These are phyloP conservation scores for Chimonanthus salicifolius DNA, from an alignment of 164 flowering plant genomes.

Conservation along the genomic window DNA sequence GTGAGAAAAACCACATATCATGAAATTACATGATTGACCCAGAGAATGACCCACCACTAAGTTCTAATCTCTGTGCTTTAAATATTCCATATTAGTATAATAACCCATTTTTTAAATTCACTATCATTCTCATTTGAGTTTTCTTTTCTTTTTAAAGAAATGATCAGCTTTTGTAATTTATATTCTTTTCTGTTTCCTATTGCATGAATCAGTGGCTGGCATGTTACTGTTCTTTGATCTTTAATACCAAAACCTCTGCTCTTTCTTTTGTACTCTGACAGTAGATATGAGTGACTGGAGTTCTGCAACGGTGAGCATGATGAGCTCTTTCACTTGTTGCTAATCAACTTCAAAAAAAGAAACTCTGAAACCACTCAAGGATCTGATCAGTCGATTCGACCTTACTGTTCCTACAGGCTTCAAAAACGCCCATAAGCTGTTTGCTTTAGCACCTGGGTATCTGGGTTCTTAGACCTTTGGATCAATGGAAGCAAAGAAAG, in stretches of 20 bases:
- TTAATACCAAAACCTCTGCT: conserved; percentile 20
- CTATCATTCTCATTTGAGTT: not conserved
- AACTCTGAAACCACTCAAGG: conserved; percentile 18
- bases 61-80: no score
- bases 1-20: no score
- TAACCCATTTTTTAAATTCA: not conserved
- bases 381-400: conserved; percentile 6
- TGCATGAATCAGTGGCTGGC: conserved; percentile 49
- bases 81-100: no score
- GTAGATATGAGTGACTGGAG: conserved; percentile 23
- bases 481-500: conserved; percentile 34
- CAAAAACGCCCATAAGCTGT: conserved; percentile 8
- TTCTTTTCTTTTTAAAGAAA: not conserved
- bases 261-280: conserved; percentile 32
- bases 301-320: conserved; percentile 27
- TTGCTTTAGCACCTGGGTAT: conserved; percentile 14
- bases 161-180: conserved; percentile 5
- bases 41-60: no score
- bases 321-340: conserved; percentile 14
- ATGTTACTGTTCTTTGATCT: conserved; percentile 37
- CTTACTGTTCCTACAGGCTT: conserved; percentile 8
- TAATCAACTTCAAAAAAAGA: conserved; percentile 17
- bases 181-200: conserved; percentile 25
- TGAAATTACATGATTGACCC: no score
- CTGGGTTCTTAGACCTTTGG: not conserved